Evolutionary conservation across 805 yeast species (phyloP), one percentile per base, ranked within the genome.

Genomic region (Pichia rugopelliculosa): DNA sequence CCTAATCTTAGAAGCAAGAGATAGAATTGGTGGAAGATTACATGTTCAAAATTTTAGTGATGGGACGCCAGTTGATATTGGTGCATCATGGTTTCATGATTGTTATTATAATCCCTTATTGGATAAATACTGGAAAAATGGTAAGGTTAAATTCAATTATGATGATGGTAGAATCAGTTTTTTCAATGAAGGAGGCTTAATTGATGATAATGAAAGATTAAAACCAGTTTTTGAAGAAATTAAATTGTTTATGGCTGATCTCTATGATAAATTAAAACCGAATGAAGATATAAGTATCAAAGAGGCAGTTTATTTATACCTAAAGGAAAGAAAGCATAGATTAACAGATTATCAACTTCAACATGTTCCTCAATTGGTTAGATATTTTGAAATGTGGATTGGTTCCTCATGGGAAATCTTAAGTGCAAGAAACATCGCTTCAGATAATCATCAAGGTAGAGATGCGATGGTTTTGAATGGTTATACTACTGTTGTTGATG

Each of bases 71-170:
- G 75, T 82, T 48, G 96, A 88, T 60, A 55, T 87, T 18, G 96
- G 96, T 0, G 96, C 95, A 0, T 78, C 91, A 11, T 89, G 96
- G 96, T 85, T 84, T 61, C 96, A 89, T 58, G 96, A 87, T 54
- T 77, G 88, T 6, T 64, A 87, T 44, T 71, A 73, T 39, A 89
- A 89, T 58, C 67, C 73, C 1, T 69, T 85, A 24, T 76, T 87
- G 48, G 64, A 70, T 30, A 78, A 76, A 52, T 79, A 72, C 1
- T 59, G 56, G 42, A 49, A 40, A 21, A 46, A 45, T 27, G 60
- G 58, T 6, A 56, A 65, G 43, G 64, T 66, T 27, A 39, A 58
- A 9, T 59, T 53, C 37, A 61, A 59, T 26, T 67, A 61, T 48
- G 69, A 67, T 45, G 60, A 67, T 51, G 66, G 67, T 7, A 58